A percentile compares a stretch with the other conserved stretches of the same genome.
phyloP scores from a whole-genome alignment of 768 basidiomycete species.

The Tubosaeta sp. region DNA sequence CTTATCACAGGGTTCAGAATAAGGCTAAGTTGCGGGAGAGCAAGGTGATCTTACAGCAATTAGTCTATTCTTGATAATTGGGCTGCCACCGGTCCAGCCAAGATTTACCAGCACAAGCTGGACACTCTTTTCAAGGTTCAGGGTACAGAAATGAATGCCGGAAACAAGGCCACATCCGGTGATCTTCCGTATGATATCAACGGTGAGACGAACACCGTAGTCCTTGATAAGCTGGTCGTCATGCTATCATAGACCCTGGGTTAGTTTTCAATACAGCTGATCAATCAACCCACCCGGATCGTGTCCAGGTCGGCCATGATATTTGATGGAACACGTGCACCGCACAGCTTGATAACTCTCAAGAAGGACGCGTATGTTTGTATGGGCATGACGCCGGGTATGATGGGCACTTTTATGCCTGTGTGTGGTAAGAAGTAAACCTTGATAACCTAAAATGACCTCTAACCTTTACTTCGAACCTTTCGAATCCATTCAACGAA shows the following conservation, averaged over 20 bases:
- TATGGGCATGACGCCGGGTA: constrained; percentile 97
- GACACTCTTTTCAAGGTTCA: constrained; percentile 96
- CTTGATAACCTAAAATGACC: not conserved
- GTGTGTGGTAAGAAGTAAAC: constrained; percentile 8
- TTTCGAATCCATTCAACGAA: constrained; percentile 78
- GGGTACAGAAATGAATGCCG: constrained; percentile 92
- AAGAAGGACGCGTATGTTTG: constrained; percentile 94
- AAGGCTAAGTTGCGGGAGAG: not conserved
- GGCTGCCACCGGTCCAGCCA: constrained; percentile 56
- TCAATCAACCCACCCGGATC: constrained; percentile 58
- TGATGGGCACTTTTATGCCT: constrained; percentile 89
- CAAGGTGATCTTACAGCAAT: constrained; percentile 49
- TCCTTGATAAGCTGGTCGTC: constrained; percentile 94
- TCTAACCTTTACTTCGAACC: constrained; percentile 67
- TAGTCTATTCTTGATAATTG: constrained; percentile 53
- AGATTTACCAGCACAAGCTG: constrained; percentile 78
- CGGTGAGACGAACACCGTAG: constrained; percentile 85
- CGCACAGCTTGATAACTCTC: constrained; percentile 86
- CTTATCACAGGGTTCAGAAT: constrained; percentile 26
- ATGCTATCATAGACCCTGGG: constrained; percentile 44
- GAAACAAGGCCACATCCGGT: constrained; percentile 52
- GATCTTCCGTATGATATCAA: constrained; percentile 67
- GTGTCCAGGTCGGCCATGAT: constrained; percentile 65
- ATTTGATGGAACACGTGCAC: constrained; percentile 64
- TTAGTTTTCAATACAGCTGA: not conserved